These are phyloP conservation scores for Rubia balearica DNA, from an alignment of 305 asterid species.

Conservation along the genomic window DNA sequence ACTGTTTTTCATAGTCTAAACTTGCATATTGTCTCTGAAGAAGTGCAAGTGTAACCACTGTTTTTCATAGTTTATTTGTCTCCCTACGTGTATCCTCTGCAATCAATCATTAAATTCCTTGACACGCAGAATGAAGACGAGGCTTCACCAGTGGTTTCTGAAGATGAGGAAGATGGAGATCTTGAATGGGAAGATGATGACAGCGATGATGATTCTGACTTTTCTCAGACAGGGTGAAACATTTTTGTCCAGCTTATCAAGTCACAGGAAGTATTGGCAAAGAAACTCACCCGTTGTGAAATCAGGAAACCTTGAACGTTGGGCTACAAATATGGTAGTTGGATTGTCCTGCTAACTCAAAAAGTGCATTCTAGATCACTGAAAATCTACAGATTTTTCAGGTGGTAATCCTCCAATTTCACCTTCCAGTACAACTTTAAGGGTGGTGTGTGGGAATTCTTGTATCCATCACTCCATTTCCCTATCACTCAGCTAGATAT, in stretches of 20 bases:
- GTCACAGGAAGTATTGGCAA: background rate
- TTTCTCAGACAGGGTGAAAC: conserved; percentile 20
- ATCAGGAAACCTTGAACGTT: conserved; percentile 6
- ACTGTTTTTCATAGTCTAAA: background rate
- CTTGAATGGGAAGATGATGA: conserved; percentile 45
- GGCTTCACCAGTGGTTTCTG: conserved; percentile 29
- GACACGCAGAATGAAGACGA: conserved; percentile 58
- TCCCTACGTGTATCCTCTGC: background rate
- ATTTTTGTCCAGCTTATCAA: conserved; percentile 1
- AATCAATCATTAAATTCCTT: conserved; percentile 8
- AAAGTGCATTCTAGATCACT: background rate
- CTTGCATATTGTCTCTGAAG: background rate
- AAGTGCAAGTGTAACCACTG: background rate
- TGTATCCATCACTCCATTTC: background rate
- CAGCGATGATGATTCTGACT: conserved; percentile 42
- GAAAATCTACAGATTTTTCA: background rate
- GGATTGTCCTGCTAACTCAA: background rate
- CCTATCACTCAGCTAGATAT: background rate
- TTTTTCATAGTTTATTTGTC: background rate
- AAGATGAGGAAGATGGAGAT: conserved; percentile 44
- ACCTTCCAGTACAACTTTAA: background rate
- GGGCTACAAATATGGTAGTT: background rate
- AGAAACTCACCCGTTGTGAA: background rate
- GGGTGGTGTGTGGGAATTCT: background rate
- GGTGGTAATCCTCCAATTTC: conserved; percentile 7